These are phyloP conservation scores for Elaeis guineensis DNA, from an alignment of 176 grass and related monocot species.

Conservation along the genomic window DNA sequence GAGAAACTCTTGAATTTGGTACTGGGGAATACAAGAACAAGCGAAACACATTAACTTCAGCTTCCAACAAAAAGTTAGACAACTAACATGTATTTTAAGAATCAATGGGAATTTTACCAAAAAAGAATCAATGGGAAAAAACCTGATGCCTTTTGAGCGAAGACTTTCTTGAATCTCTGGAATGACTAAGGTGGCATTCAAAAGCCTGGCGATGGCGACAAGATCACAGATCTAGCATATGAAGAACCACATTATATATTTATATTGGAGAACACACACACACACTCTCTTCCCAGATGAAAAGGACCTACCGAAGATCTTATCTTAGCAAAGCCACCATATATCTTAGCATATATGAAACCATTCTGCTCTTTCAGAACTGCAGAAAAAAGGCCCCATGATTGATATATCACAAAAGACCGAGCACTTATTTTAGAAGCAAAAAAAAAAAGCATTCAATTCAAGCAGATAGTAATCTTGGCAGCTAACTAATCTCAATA, in stretches of 20 bases:
- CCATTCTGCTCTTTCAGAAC: constrained; percentile 62
- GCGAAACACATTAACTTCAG: constrained; percentile 12
- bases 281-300: neutral
- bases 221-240: constrained; percentile 95
- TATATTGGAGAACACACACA: neutral
- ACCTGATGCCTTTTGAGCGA: constrained; percentile 96
- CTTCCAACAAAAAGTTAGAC: neutral
- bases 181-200: constrained; percentile 96
- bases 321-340: constrained; percentile 97
- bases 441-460: too few species aligned
- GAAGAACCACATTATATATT: constrained; percentile 28
- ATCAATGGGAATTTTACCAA: neutral
- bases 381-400: constrained; percentile 7
- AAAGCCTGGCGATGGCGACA: constrained; percentile 75
- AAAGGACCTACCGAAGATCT: constrained; percentile 81
- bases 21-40: constrained; percentile 39
- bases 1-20: constrained; percentile 97
- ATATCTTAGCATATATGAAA: constrained; percentile 97
- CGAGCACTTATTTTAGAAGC: too few species aligned
- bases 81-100: constrained; percentile 1
- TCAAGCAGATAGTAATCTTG: too few species aligned
- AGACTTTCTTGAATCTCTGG: constrained; percentile 92
- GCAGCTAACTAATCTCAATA: too few species aligned
- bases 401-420: too few species aligned
- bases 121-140: neutral